Base-by-base conservation (phyloP, 2,329 filamentous ascomycete genomes). In the Aspergillus fijiensis region DNA sequence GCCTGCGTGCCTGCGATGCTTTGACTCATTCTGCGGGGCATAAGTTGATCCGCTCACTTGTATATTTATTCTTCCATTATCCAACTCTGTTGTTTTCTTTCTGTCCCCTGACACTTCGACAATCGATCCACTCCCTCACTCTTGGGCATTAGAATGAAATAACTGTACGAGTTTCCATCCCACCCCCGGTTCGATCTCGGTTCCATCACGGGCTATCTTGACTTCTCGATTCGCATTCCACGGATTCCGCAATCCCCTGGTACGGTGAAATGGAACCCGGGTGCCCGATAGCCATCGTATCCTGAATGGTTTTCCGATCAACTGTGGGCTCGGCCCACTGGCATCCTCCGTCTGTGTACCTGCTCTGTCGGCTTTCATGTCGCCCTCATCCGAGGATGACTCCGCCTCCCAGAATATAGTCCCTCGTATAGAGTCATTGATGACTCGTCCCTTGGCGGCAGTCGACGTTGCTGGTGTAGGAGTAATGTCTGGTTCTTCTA, bases 381-480 rank as follows among this genome's bases (percentile, higher is more conserved):
- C 72, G 5, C 71, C 71, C 11, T 69, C 71, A 19, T 79, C 79
- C 11, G 73, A 70, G 1, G 87, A 87, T 0, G 85, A 85, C 33
- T 94, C 89, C 6, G 89, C 88, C 74, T 98, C 94, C 94, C 94
- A 98, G 70, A 98, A 98, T 47, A 97, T 96, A 0, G 93, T 97
- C 0, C 94, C 94, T n/a, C 94, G 85, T 0, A 91, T 89, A 4
- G 91, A 93, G 72, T 98, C 94, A 69, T 96, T 92, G 51, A 97
- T 94, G 60, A 98, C 96, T 57, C 88, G 87, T 25, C 94, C 94
- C 69, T 85, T 89, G 0, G 93, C 93, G 2, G 90, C 89, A 55
- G 84, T 88, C 51, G 90, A 87, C 0, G 89, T 96, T 19, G 91
- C 87, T 59, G 89, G 86, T 23, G 92, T 96, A 0, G 87, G 83